Evolutionary conservation across 2,329 filamentous ascomycete genomes (phyloP).

Genomic region (Plenodomus biglobosus): DNA sequence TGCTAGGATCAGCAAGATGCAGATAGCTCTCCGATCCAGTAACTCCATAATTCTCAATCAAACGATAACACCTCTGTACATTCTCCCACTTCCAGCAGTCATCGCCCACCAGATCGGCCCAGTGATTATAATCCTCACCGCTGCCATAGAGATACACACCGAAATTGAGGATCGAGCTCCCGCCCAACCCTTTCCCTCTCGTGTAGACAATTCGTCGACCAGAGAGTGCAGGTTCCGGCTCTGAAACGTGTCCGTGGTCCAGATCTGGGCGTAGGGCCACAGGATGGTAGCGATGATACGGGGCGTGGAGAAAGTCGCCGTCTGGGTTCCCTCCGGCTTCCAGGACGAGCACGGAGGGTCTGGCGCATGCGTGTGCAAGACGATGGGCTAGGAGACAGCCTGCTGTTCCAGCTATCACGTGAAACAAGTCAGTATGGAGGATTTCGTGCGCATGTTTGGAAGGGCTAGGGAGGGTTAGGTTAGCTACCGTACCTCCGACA

Average conservation of each 20-base stretch:
- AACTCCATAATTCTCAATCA: slow-evolving; percentile 57
- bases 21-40: slow-evolving; percentile 30
- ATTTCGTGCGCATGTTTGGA: too few relatives aligned
- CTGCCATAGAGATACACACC: slow-evolving; percentile 51
- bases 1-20: slow-evolving; percentile 53
- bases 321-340: slow-evolving; percentile 62
- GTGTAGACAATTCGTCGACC: slow-evolving; percentile 48
- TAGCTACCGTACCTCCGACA: slow-evolving; percentile 49
- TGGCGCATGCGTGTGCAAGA: slow-evolving; percentile 52
- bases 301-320: slow-evolving; percentile 42
- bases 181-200: slow-evolving; percentile 54
- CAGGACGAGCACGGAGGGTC: slow-evolving; percentile 60
- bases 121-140: slow-evolving; percentile 63
- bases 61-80: slow-evolving; percentile 55
- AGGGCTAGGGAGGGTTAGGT: neutral
- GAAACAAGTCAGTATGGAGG: neutral
- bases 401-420: slow-evolving; percentile 57
- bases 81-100: slow-evolving; percentile 58
- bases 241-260: slow-evolving; percentile 54
- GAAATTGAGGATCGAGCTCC: slow-evolving; percentile 52
- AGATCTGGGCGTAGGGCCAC: slow-evolving; percentile 51
- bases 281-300: slow-evolving; percentile 57
- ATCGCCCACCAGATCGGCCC: slow-evolving; percentile 60
- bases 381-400: slow-evolving; percentile 59
- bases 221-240: slow-evolving; percentile 35